Percentiles rank a stretch among this genome's conserved stretches.
Evolutionary conservation across 306 rosid genomes (phyloP).

Genomic region (Glycine tomentella): DNA sequence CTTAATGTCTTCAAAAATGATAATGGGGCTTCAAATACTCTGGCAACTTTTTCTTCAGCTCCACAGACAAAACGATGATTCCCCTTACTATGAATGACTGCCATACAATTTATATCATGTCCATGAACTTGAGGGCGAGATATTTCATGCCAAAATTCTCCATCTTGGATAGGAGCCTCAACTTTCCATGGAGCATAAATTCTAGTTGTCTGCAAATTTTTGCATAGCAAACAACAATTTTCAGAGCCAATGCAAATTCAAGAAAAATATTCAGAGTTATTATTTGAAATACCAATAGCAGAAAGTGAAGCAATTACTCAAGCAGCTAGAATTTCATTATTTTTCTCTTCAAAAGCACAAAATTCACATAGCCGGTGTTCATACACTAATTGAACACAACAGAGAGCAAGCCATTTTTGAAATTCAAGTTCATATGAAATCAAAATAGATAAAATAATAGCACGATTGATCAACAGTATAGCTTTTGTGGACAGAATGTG

Average conservation of each 20-base stretch:
- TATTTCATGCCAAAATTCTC: constrained; percentile 83
- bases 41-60: constrained; percentile 97
- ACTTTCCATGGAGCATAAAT: constrained; percentile 85
- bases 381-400: constrained; percentile 26
- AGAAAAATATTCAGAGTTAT: constrained; percentile 17
- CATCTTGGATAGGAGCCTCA: constrained; percentile 56
- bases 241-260: constrained; percentile 38
- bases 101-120: constrained; percentile 88
- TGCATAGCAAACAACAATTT: constrained; percentile 18
- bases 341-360: constrained; percentile 10
- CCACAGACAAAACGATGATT: constrained; percentile 94
- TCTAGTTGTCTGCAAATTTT: constrained; percentile 82
- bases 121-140: constrained; percentile 98
- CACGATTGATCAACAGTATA: constrained; percentile 6
- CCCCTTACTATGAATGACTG: constrained; percentile 77
- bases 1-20: constrained; percentile 89
- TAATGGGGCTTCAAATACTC: constrained; percentile 95
- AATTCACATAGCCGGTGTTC: constrained; percentile 21
- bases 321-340: constrained; percentile 13
- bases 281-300: constrained; percentile 3
- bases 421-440: constrained; percentile 9
- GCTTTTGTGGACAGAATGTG: constrained; percentile 18
- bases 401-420: neutral
- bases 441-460: constrained; percentile 28
- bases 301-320: neutral